Evolutionary conservation across 2,329 filamentous ascomycete genomes (phyloP), one percentile per base, ranked within the genome.

Genomic region (Trichothecium sympodiale): DNA sequence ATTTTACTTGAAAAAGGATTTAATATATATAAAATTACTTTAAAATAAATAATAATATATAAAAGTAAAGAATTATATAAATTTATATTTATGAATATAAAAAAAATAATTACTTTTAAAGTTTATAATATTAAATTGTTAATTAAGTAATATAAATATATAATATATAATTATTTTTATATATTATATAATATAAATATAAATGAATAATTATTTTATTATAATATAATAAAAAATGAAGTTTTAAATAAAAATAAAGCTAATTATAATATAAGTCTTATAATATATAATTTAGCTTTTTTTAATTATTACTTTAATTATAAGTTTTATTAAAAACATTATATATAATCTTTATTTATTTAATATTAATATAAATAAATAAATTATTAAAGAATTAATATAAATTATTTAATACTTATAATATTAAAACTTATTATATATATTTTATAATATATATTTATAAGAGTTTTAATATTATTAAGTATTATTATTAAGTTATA

Each of bases 101-200:
- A 33, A 18, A 27, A 35, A 10, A 20, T 35, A 35, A 25, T 27
- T 17, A 36, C 28, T n/a, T n/a, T n/a, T n/a, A n/a, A n/a, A n/a
- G n/a, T n/a, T n/a, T n/a, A n/a, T n/a, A n/a, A n/a, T n/a, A 33
- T 39, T 25, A 37, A 3, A 15, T 29, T 32, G 25, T 29, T 26
- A 8, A 27, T 4, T 14, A 27, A 16, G 2, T 27, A 35, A 4
- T 15, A 35, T 17, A 36, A 28, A 29, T 35, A 33, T 38, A 18
- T 14, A 29, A n/a, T n/a, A n/a, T 37, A 34, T 29, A 17, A 38
- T 34, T 20, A 35, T 12, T 26, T 26, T 12, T 27, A 25, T 35
- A 35, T 25, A 12, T 14, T 35, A 35, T 25, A 35, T 35, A 35
- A 27, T 27, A 18, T n/a, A 27, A 35, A 14, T 27, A 35, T 3